phyloP scores from a whole-genome alignment of 768 basidiomycete species.

The Heimioporus sp. region DNA sequence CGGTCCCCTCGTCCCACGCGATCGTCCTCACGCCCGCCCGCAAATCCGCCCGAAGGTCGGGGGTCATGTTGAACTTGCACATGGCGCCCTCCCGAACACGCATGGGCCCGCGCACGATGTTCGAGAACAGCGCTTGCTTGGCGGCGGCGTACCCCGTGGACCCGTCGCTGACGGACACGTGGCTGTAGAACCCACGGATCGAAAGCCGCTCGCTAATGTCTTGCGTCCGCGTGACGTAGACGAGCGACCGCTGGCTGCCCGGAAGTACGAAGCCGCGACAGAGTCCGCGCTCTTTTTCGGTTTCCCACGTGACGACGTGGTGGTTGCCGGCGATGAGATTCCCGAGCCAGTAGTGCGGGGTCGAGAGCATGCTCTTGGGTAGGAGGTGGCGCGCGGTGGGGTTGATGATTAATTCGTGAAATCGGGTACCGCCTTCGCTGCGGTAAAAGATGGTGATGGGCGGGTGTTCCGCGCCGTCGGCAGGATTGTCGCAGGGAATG shows the following conservation, averaged over 20 bases:
- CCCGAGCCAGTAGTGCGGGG: conserved; percentile 29
- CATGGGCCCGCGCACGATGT: conserved; percentile 19
- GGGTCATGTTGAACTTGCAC: conserved; percentile 23
- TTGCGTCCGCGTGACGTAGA: conserved; percentile 27
- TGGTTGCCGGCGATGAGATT: conserved; percentile 23
- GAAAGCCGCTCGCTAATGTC: conserved; percentile 26
- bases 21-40: conserved; percentile 44
- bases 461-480: conserved; percentile 26
- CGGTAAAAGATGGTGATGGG: conserved; percentile 35
- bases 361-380: conserved; percentile 22
- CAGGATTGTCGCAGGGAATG: conserved; percentile 10
- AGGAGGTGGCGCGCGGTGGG: conserved; percentile 23
- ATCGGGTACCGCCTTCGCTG: conserved; percentile 25
- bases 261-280: conserved; percentile 32
- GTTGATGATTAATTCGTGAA: conserved; percentile 29
- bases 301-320: conserved; percentile 28
- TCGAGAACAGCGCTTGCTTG: conserved; percentile 18
- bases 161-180: conserved; percentile 37
- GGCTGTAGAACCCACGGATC: conserved; percentile 32
- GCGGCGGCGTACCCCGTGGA: conserved; percentile 20
- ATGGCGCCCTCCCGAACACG: conserved; percentile 18
- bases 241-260: conserved; percentile 32
- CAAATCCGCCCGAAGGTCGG: conserved; percentile 17
- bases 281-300: conserved; percentile 16
- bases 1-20: conserved; percentile 66